These are phyloP conservation scores for Chloropicon primus DNA, from an alignment of 139 green algal genomes.

Conservation along the genomic window DNA sequence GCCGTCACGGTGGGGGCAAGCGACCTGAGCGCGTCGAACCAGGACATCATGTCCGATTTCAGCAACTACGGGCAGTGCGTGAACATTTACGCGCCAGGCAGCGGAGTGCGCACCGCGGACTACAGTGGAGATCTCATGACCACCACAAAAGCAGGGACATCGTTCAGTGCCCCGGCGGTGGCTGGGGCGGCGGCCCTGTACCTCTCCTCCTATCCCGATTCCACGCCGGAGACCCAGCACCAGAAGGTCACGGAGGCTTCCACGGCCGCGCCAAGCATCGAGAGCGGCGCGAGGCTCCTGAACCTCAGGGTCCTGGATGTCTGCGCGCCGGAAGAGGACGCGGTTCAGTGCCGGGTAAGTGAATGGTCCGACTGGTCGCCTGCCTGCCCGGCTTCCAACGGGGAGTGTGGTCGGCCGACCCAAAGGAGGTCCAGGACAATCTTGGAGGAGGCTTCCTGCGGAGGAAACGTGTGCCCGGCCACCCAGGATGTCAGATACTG, in stretches of 20 bases:
- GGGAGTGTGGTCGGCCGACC: background rate
- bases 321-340: background rate
- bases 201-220: background rate
- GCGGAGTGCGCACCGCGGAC: background rate
- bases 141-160: background rate
- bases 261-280: background rate
- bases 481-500: background rate
- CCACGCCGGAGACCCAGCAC: background rate
- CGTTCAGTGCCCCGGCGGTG: background rate
- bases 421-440: background rate
- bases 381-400: background rate
- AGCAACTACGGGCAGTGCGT: conserved; percentile 3
- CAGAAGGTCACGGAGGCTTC: background rate
- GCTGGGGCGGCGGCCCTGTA: background rate
- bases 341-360: background rate
- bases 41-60: background rate
- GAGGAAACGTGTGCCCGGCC: background rate
- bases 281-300: background rate
- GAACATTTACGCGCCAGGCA: conserved; percentile 1
- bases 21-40: background rate
- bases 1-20: conserved; percentile 1
- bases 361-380: background rate
- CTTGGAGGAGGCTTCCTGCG: background rate
- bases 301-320: background rate
- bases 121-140: background rate